Evolutionary conservation across 345 rosid species (phyloP), one percentile per base, ranked within the genome.

Genomic region (Acer campestre): DNA sequence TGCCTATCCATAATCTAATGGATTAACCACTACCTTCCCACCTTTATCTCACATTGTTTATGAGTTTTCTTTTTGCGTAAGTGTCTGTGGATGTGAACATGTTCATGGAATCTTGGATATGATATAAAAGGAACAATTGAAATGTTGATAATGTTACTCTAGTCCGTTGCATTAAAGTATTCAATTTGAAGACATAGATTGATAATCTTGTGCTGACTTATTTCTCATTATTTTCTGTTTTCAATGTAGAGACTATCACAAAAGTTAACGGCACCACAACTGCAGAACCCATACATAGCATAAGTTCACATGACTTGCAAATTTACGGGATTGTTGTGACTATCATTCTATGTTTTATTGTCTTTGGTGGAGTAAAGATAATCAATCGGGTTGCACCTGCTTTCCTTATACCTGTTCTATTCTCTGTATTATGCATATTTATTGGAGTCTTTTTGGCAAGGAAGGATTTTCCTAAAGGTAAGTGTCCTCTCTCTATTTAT

Each of bases 341-440:
- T 46, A 84, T 97, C 79, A 63, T 94, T 78, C 85, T 97, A 44
- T 91, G 98, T 92, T 88, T 97, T 87, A 90, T 97, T 81, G 99
- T 97, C 80, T 97, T 97, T 84, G 98, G 99, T 70, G 99, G 98
- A 10, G 99, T 94, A 85, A 97, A 94, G 90, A 94, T 94, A 84
- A 97, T 97, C 88, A 97, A 97, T 79, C 90, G 98, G 75, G 99
- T 97, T 83, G 98, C 99, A 49, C 99, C 99, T 67, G 94, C 98
- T 82, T 94, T 97, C 83, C 98, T 97, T 49, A 53, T 97, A 78
- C 98, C 99, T 61, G 99, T 97, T 77, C 77, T 94, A 68, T 81
- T 97, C 81, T 97, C 99, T 0, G 73, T 97, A 73, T 82, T 90
- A 85, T 93, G 99, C 93, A 97, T 97, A 84, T 94, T 94, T 81